Percentiles rank a stretch among this genome's conserved stretches.
phyloP scores from a whole-genome alignment of 192 early-diverging fungal genomes.

The Spinellus fusiger region DNA sequence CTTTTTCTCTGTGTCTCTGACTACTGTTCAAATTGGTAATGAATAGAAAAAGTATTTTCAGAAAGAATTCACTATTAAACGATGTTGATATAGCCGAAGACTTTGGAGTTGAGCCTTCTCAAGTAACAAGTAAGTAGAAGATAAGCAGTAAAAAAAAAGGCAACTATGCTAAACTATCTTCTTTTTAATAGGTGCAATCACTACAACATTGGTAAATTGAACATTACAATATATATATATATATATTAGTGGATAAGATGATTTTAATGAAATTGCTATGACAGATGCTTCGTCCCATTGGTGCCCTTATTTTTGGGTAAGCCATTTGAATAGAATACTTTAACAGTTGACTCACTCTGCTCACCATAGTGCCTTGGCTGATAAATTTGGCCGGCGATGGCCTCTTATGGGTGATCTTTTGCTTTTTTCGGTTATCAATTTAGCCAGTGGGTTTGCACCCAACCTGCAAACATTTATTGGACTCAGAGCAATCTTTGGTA shows the following conservation, averaged over 20 bases:
- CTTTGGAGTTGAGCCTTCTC: constrained; percentile 48
- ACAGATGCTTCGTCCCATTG: constrained; percentile 61
- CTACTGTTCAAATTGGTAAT: constrained; percentile 46
- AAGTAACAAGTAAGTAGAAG: constrained; percentile 41
- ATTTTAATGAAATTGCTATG: neutral
- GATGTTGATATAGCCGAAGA: constrained; percentile 28
- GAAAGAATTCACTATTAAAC: neutral
- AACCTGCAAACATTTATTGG: constrained; percentile 58
- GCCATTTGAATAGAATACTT: neutral
- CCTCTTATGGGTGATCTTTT: constrained; percentile 64
- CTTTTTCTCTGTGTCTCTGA: constrained; percentile 58
- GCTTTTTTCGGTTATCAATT: constrained; percentile 54
- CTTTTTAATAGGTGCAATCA: constrained; percentile 45
- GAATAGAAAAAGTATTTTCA: too few relatives aligned
- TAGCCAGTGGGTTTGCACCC: constrained; percentile 58
- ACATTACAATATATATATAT: too few relatives aligned
- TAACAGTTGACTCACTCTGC: neutral
- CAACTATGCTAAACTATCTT: neutral
- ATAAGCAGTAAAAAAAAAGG: neutral
- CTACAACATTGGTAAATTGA: constrained; percentile 44
- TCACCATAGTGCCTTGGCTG: constrained; percentile 46
- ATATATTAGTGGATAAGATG: neutral
- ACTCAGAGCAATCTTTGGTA: constrained; percentile 56
- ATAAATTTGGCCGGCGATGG: constrained; percentile 60
- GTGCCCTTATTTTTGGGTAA: constrained; percentile 61